These are phyloP conservation scores for Phytophthora pinifolia DNA, from an alignment of 352 stramenopile genomes.

Conservation along the genomic window DNA sequence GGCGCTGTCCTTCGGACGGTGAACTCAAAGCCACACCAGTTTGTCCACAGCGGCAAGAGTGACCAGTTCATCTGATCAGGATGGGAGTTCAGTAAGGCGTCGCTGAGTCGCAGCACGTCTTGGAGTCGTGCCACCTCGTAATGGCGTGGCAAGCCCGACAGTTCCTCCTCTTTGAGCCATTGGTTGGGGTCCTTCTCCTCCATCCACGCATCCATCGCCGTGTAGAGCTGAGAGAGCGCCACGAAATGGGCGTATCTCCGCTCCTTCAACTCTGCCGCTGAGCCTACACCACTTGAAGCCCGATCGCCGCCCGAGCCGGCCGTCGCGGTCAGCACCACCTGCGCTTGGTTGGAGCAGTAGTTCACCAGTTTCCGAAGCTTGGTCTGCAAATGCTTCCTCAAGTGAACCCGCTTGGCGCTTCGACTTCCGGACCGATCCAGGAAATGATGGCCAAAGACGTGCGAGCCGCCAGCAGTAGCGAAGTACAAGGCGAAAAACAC, in stretches of 20 bases:
- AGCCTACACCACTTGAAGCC: slow-evolving; percentile 7
- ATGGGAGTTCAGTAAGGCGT: slow-evolving; percentile 50
- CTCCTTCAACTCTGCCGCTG: slow-evolving; percentile 39
- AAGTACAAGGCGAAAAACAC: slow-evolving; percentile 77
- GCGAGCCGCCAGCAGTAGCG: slow-evolving; percentile 43
- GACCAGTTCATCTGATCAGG: slow-evolving; percentile 43
- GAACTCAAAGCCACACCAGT: slow-evolving; percentile 74
- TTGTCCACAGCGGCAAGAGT: slow-evolving; percentile 59
- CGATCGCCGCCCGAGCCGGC: slow-evolving; percentile 2
- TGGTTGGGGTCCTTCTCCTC: slow-evolving; percentile 79
- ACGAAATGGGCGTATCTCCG: slow-evolving; percentile 55
- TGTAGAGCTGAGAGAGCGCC: slow-evolving; percentile 66
- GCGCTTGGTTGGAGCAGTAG: slow-evolving; percentile 67
- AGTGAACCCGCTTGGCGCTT: slow-evolving; percentile 41
- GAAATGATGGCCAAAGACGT: slow-evolving; percentile 67
- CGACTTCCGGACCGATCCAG: slow-evolving; percentile 41
- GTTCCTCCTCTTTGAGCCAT: slow-evolving; percentile 74
- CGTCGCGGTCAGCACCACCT: slow-evolving; percentile 53
- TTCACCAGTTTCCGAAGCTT: slow-evolving; percentile 60
- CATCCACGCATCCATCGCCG: slow-evolving; percentile 86
- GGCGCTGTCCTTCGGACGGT: slow-evolving; percentile 30
- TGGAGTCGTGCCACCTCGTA: slow-evolving; percentile 71
- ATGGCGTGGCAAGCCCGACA: slow-evolving; percentile 67
- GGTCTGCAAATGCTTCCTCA: slow-evolving; percentile 51
- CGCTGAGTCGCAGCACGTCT: slow-evolving; percentile 71